A percentile compares a stretch with the other conserved stretches of the same genome.
Conservation (phyloP, 257 asterid species). For the Solanum sitiens region DNA sequence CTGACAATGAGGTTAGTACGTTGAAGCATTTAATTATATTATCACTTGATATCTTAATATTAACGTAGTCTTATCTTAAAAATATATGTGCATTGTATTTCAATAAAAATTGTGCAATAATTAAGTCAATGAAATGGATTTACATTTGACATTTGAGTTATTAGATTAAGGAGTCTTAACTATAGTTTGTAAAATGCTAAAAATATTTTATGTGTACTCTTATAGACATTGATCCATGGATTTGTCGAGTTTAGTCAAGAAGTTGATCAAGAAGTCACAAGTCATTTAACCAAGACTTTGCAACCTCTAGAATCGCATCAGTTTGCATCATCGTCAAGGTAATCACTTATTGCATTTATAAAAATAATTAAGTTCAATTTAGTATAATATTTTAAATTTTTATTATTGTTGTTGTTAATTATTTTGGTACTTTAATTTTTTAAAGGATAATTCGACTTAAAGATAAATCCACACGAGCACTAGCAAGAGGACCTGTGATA, state of each 20-base stretch:
- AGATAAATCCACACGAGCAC: neutral
- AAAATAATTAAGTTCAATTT: neutral
- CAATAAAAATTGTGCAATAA: too few relatives aligned
- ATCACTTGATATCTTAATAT: too few relatives aligned
- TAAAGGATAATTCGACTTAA: neutral
- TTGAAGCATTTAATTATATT: too few relatives aligned
- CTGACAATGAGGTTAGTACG: too few relatives aligned
- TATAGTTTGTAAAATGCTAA: neutral
- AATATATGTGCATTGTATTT: too few relatives aligned
- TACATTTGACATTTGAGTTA: neutral
- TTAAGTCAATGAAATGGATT: neutral
- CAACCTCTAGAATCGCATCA: neutral
- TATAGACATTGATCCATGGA: neutral
- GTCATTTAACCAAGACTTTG: neutral
- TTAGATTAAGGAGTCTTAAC: neutral
- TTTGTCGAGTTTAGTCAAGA: neutral
- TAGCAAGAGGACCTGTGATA: neutral
- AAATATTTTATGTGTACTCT: neutral
- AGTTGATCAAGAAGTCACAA: neutral
- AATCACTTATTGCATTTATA: neutral
- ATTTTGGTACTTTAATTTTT: neutral
- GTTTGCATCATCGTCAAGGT: accelerated
- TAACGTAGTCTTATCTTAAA: too few relatives aligned
- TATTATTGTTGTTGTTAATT: neutral
- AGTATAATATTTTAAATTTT: neutral